phyloP scores from a whole-genome alignment of 345 rosid species.

The Eucalyptus polyanthemos region DNA sequence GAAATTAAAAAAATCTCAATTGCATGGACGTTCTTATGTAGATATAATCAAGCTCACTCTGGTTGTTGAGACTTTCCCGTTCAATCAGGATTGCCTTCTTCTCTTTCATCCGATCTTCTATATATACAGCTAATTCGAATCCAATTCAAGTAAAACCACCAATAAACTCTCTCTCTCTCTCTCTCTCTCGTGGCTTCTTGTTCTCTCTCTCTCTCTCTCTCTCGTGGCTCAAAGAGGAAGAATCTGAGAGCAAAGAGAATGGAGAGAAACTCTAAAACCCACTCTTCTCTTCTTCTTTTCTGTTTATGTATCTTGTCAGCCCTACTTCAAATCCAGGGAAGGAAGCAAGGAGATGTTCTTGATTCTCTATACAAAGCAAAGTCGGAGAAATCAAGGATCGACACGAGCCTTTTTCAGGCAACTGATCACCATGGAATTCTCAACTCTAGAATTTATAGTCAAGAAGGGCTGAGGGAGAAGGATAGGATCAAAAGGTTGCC shows the following conservation, averaged over 20 bases:
- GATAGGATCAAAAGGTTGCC: slow-evolving; percentile 35
- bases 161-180: neutral
- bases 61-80: neutral
- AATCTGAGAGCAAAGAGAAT: neutral
- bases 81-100: neutral
- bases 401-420: slow-evolving; percentile 1
- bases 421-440: neutral
- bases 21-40: neutral
- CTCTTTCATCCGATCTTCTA: neutral
- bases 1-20: neutral
- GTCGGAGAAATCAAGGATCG: slow-evolving; percentile 1
- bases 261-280: neutral
- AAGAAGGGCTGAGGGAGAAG: slow-evolving; percentile 9
- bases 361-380: slow-evolving; percentile 13
- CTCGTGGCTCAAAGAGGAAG: neutral
- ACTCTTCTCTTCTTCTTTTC: neutral
- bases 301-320: neutral
- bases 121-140: neutral
- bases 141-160: neutral
- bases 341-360: slow-evolving; percentile 10
- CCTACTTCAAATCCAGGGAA: neutral
- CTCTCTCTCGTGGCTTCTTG: neutral
- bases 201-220: neutral
- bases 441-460: neutral
- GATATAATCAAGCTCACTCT: neutral